phyloP scores from a whole-genome alignment of 2,329 filamentous ascomycete species.

The Pestalotiopsis sp. region DNA sequence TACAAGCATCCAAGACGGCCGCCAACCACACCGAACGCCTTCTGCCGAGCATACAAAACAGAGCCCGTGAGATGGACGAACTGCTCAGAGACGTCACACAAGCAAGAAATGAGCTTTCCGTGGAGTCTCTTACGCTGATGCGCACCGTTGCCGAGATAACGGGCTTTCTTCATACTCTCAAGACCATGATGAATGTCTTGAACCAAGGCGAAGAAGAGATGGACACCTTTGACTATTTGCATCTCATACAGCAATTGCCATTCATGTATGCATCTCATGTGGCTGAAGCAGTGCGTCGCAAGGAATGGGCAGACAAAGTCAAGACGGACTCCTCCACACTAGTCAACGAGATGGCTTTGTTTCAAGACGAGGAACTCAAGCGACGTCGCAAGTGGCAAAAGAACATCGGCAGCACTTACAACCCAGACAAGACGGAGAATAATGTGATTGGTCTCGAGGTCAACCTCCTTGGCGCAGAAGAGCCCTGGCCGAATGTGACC shows the following conservation, averaged over 20 bases:
- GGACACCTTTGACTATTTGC: constrained; percentile 77
- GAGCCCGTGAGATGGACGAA: constrained; percentile 63
- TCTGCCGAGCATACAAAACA: constrained; percentile 59
- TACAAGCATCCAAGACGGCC: constrained; percentile 66
- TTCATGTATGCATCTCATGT: constrained; percentile 89
- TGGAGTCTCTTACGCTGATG: constrained; percentile 74
- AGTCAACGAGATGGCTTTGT: constrained; percentile 89
- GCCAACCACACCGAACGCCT: constrained; percentile 65
- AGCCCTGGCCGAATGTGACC: constrained; percentile 76
- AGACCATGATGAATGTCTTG: constrained; percentile 71
- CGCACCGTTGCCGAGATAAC: constrained; percentile 81
- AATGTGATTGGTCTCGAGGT: constrained; percentile 80
- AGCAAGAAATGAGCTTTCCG: constrained; percentile 69
- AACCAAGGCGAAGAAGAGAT: constrained; percentile 75
- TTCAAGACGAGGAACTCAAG: constrained; percentile 91
- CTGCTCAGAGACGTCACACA: constrained; percentile 62
- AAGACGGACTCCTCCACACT: constrained; percentile 83
- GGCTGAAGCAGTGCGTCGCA: constrained; percentile 81
- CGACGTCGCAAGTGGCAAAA: constrained; percentile 90
- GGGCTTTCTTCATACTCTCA: constrained; percentile 71
- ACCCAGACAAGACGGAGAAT: constrained; percentile 66
- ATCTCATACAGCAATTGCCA: constrained; percentile 80
- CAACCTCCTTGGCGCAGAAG: constrained; percentile 78
- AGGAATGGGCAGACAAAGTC: constrained; percentile 92
- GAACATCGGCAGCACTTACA: constrained; percentile 75